A percentile compares a stretch with the other conserved stretches of the same genome.
Conservation (phyloP, 495 filamentous ascomycete species). For the Neurospora sp. region DNA sequence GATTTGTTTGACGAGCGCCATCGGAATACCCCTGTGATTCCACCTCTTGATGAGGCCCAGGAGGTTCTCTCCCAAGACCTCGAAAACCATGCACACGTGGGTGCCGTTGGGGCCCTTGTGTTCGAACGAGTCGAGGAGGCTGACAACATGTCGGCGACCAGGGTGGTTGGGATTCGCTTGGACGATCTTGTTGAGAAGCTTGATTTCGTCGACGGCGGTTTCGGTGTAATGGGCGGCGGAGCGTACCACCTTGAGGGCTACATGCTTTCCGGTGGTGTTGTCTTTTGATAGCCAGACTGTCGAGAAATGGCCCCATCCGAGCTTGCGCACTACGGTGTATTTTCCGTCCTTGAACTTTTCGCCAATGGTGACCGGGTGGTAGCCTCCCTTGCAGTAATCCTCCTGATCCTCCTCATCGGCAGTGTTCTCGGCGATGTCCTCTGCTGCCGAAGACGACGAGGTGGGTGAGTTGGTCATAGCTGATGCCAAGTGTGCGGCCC, state of each 20-base stretch:
- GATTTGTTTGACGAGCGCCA: constrained; percentile 94
- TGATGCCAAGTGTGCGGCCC: constrained; percentile 23
- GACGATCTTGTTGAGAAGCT: constrained; percentile 91
- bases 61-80: constrained; percentile 92
- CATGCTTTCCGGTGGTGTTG: constrained; percentile 84
- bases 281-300: constrained; percentile 96
- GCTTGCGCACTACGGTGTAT: constrained; percentile 92
- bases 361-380: constrained; percentile 86
- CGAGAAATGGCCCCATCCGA: constrained; percentile 98
- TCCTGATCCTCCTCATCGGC: constrained; percentile 98
- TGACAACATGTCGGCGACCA: constrained; percentile 88
- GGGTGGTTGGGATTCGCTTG: constrained; percentile 89
- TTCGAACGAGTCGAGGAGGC: constrained; percentile 90
- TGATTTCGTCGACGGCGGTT: constrained; percentile 98
- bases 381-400: constrained; percentile 98
- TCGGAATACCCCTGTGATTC: constrained; percentile 95
- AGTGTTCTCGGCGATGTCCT: constrained; percentile 81
- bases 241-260: constrained; percentile 93
- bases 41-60: constrained; percentile 94
- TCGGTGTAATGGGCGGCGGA: constrained; percentile 98
- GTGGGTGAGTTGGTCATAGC: constrained; percentile 59
- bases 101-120: constrained; percentile 94
- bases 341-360: constrained; percentile 97
- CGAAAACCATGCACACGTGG: constrained; percentile 99
- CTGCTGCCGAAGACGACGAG: constrained; percentile 61